phyloP scores from a whole-genome alignment of 2,329 filamentous ascomycete species.

The Emmonsia crescens region DNA sequence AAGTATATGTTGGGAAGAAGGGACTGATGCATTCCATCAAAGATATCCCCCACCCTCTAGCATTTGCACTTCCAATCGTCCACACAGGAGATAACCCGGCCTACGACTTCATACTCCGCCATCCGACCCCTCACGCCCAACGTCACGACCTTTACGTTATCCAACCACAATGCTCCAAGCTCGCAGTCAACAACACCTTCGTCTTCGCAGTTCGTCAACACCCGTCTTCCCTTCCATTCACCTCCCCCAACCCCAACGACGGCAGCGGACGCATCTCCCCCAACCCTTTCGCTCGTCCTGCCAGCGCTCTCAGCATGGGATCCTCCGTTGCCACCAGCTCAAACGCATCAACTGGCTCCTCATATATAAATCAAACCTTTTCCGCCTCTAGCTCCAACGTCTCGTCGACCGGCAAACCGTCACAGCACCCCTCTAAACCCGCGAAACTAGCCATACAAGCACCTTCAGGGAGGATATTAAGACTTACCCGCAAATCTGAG shows the following conservation, averaged over 20 bases:
- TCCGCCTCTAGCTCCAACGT: conserved; percentile 41
- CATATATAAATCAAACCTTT: conserved; percentile 27
- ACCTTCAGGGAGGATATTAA: conserved; percentile 85
- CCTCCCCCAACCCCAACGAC: conserved; percentile 25
- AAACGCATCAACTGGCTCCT: conserved; percentile 34
- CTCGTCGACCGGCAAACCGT: conserved; percentile 32
- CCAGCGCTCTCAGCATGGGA: conserved; percentile 51
- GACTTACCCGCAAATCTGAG: conserved; percentile 43
- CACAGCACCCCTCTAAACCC: conserved; percentile 52
- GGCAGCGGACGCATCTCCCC: conserved; percentile 40
- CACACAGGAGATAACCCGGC: conserved; percentile 87
- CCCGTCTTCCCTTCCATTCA: conserved; percentile 49
- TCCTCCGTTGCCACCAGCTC: conserved; percentile 44
- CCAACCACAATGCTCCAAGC: conserved; percentile 79
- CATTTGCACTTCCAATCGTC: conserved; percentile 77
- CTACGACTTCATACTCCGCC: conserved; percentile 84
- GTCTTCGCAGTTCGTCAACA: conserved; percentile 95
- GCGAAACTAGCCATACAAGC: conserved; percentile 93
- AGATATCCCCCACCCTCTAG: conserved; percentile 85
- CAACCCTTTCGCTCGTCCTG: conserved; percentile 42
- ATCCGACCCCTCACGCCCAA: conserved; percentile 95
- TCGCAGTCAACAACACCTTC: conserved; percentile 94
- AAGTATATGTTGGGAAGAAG: conserved; percentile 85
- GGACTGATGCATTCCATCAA: conserved; percentile 97
- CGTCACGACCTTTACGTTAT: conserved; percentile 94